phyloP scores from a whole-genome alignment of 1,284 basidiomycete species.

The Pulchroboletus neoregius region DNA sequence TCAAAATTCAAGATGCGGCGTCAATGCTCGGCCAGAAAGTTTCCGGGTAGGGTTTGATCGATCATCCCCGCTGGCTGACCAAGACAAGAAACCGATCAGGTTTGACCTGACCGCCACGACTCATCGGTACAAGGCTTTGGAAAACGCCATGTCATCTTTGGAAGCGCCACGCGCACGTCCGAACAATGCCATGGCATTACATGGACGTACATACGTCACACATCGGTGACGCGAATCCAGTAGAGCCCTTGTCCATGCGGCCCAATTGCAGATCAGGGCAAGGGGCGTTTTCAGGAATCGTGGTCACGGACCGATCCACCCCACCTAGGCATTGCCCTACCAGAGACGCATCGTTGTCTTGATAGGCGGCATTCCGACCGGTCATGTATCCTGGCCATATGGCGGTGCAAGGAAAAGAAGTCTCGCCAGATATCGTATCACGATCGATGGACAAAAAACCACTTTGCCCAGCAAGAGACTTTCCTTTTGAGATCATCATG shows the following conservation, averaged over 20 bases:
- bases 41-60: too few relatives aligned
- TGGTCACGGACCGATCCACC: too few relatives aligned
- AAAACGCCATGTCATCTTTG: background rate
- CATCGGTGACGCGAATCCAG: constrained; percentile 7
- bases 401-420: background rate
- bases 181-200: too few relatives aligned
- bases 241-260: constrained; percentile 2
- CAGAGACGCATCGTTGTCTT: background rate
- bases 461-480: too few relatives aligned
- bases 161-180: constrained; percentile 4
- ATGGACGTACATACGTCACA: background rate
- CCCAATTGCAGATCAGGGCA: constrained; percentile 11
- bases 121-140: background rate
- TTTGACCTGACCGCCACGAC: too few relatives aligned
- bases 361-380: too few relatives aligned
- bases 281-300: background rate
- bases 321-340: background rate
- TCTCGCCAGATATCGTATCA: background rate
- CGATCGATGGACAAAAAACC: too few relatives aligned
- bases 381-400: background rate
- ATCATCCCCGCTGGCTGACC: background rate
- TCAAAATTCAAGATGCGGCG: too few relatives aligned
- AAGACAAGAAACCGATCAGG: background rate
- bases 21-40: too few relatives aligned
- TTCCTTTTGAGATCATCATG: background rate